Evolutionary conservation across 1,139 yeast species (phyloP).

Genomic region (Scheffersomyces quercinus): DNA sequence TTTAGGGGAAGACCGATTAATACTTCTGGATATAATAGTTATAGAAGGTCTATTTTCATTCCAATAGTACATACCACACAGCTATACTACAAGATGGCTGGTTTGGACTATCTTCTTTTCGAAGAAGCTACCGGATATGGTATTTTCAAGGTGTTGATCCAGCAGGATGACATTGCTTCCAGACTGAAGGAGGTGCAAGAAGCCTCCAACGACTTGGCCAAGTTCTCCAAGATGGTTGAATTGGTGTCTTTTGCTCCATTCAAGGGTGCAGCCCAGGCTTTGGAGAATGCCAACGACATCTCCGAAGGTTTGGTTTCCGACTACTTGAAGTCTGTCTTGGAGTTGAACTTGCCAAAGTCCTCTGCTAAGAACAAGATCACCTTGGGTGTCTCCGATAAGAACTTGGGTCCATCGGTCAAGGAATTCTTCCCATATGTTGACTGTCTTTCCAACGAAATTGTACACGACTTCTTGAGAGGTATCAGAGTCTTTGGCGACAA

Average conservation of each 20-base stretch:
- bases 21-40: no score
- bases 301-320: conserved; percentile 97
- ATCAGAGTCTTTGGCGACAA: conserved; percentile 88
- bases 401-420: conserved; percentile 95
- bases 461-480: conserved; percentile 94
- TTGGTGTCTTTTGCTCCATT: conserved; percentile 96
- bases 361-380: conserved; percentile 64
- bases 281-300: conserved; percentile 96
- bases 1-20: no score
- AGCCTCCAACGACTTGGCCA: conserved; percentile 82
- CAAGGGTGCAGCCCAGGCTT: conserved; percentile 98
- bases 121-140: conserved; percentile 99
- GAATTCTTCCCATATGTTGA: conserved; percentile 87
- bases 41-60: no score
- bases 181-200: conserved; percentile 93
- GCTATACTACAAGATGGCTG: conserved; percentile 41
- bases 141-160: conserved; percentile 87
- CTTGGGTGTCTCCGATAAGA: conserved; percentile 91
- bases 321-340: conserved; percentile 84
- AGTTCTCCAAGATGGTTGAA: conserved; percentile 90
- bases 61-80: no score
- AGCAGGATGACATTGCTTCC: conserved; percentile 92
- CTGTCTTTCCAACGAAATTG: conserved; percentile 87
- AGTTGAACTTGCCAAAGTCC: conserved; percentile 87
- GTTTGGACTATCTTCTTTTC: conserved; percentile 87